Evolutionary conservation across 2,329 filamentous ascomycete genomes (phyloP).

Genomic region (Aphanocladium album): DNA sequence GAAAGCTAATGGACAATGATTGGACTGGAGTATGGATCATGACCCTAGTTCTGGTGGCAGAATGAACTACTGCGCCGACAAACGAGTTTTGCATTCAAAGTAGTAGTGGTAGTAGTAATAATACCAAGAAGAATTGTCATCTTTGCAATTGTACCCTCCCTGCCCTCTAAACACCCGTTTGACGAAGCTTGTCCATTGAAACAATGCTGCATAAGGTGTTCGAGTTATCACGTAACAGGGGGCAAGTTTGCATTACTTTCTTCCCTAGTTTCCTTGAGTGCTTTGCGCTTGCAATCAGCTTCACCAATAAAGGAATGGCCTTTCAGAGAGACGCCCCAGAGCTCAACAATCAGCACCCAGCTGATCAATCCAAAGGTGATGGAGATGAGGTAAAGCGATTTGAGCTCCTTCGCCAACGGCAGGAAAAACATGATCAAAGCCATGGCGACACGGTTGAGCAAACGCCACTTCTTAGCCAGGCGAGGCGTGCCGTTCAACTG

Average conservation of each 20-base stretch:
- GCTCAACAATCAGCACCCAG: conserved; percentile 43
- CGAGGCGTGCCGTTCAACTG: conserved; percentile 45
- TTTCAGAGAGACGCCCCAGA: conserved; percentile 44
- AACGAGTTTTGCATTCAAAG: too few relatives aligned
- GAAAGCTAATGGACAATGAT: too few relatives aligned
- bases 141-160: too few relatives aligned
- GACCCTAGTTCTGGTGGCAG: too few relatives aligned
- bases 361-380: conserved; percentile 39
- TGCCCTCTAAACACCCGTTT: too few relatives aligned
- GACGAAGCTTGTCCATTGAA: too few relatives aligned
- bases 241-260: neutral
- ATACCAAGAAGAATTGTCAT: too few relatives aligned
- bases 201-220: too few relatives aligned
- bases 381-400: conserved; percentile 41
- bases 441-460: conserved; percentile 45
- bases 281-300: neutral
- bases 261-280: neutral
- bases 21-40: too few relatives aligned
- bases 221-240: neutral
- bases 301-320: conserved; percentile 33
- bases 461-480: conserved; percentile 44
- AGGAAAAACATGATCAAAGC: conserved; percentile 51
- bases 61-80: too few relatives aligned
- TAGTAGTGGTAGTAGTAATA: too few relatives aligned
- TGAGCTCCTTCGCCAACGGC: conserved; percentile 42